These are phyloP conservation scores for Aspergillus carbonarius DNA, from an alignment of 2,329 filamentous ascomycete species.

Conservation along the genomic window DNA sequence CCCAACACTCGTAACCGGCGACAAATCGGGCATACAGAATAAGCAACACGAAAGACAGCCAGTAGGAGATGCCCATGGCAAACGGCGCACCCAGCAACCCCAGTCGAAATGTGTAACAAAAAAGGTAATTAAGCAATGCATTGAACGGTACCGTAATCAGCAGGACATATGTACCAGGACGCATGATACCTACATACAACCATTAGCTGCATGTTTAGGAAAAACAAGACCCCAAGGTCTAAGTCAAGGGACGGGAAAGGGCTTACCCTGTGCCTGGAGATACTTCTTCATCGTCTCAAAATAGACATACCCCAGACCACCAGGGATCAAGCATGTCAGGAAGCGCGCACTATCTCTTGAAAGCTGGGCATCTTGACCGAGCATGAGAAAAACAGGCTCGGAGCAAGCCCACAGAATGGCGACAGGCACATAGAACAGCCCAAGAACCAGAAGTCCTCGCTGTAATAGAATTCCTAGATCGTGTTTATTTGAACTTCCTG, in stretches of 20 bases:
- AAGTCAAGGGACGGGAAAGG: not conserved
- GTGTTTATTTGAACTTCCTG: slow-evolving; percentile 73
- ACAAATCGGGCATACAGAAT: slow-evolving; percentile 71
- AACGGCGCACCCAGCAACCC: slow-evolving; percentile 77
- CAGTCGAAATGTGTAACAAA: slow-evolving; percentile 69
- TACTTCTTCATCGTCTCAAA: slow-evolving; percentile 74
- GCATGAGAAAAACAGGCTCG: slow-evolving; percentile 68
- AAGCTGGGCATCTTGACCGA: slow-evolving; percentile 78
- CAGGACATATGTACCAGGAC: slow-evolving; percentile 63
- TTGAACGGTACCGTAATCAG: slow-evolving; percentile 62
- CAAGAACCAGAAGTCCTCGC: slow-evolving; percentile 69
- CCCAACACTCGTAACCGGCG: slow-evolving; percentile 74
- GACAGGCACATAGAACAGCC: slow-evolving; percentile 70
- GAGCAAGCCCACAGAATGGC: slow-evolving; percentile 72
- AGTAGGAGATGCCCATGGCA: slow-evolving; percentile 82
- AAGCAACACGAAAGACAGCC: slow-evolving; percentile 75
- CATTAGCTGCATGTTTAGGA: not conserved
- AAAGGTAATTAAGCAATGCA: slow-evolving; percentile 61
- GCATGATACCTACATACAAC: slow-evolving; percentile 54
- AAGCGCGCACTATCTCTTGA: slow-evolving; percentile 72
- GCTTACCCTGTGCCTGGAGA: slow-evolving; percentile 56
- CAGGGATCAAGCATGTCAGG: slow-evolving; percentile 70
- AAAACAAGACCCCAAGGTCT: not conserved
- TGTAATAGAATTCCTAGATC: slow-evolving; percentile 78
- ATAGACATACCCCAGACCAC: slow-evolving; percentile 81